A percentile compares a stretch with the other conserved stretches of the same genome.
These are phyloP conservation scores for Seiridium unicorne DNA, from an alignment of 2,329 filamentous ascomycete species.

Conservation along the genomic window DNA sequence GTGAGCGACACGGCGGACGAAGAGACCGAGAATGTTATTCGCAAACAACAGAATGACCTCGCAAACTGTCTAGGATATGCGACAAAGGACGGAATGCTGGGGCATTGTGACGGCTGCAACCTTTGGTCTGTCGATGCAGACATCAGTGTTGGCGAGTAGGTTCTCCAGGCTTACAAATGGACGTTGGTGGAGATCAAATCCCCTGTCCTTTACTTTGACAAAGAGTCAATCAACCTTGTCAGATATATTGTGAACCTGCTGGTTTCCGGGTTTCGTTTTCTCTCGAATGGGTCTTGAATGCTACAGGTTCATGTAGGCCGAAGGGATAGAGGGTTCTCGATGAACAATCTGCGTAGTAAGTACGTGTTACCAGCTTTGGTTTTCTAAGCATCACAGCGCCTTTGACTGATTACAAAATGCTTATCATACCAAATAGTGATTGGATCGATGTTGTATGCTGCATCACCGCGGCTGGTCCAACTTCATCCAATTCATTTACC, in stretches of 20 bases:
- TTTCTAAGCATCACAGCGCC: not conserved
- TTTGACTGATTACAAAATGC: not conserved
- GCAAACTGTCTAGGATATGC: not conserved
- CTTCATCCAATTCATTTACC: conserved; percentile 3
- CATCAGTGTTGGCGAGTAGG: not conserved
- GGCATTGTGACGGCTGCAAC: not conserved
- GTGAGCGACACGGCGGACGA: conserved; percentile 5
- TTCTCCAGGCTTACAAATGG: not conserved
- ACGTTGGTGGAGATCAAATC: too few species aligned
- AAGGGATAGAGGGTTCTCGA: not conserved
- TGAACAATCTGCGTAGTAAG: conserved; percentile 3
- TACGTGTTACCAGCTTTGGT: not conserved
- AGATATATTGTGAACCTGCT: not conserved
- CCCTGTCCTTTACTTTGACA: too few species aligned
- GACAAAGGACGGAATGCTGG: not conserved
- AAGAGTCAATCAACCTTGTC: not conserved
- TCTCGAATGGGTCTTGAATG: not conserved
- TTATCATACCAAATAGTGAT: not conserved
- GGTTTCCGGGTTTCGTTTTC: conserved; percentile 4
- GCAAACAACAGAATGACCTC: not conserved
- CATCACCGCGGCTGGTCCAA: conserved; percentile 3
- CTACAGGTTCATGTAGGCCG: conserved; percentile 7
- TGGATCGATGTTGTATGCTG: not conserved
- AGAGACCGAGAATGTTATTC: not conserved
- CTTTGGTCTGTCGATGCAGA: conserved; percentile 6